phyloP scores from a whole-genome alignment of 2,329 filamentous ascomycete species.

The Drechslerella stenobrocha region DNA sequence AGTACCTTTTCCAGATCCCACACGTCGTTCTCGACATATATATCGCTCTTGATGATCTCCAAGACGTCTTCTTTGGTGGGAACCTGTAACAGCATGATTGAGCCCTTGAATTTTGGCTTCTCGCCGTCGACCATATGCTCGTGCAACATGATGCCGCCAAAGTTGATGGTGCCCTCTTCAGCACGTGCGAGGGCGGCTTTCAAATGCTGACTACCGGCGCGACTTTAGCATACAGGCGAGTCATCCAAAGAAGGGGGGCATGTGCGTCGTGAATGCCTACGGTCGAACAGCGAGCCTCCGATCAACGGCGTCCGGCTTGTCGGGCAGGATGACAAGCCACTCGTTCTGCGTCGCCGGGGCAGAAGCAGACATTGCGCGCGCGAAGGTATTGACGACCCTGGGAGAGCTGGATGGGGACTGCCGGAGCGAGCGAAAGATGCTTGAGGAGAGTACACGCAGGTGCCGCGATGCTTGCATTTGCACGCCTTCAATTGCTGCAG shows the following conservation, averaged over 20 bases:
- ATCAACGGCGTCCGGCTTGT: constrained; percentile 36
- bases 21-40: constrained; percentile 40
- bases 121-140: constrained; percentile 42
- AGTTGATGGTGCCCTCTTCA: constrained; percentile 25
- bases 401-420: constrained; percentile 1
- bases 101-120: constrained; percentile 39
- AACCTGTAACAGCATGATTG: constrained; percentile 28
- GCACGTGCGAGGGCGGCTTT: constrained; percentile 23
- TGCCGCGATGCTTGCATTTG: constrained; percentile 25
- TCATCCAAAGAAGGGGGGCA: too few relatives aligned
- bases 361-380: constrained; percentile 27
- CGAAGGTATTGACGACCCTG: not conserved
- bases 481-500: constrained; percentile 2
- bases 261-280: too few relatives aligned
- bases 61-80: constrained; percentile 32
- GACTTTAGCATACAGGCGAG: not conserved
- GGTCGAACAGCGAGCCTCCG: constrained; percentile 33
- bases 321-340: constrained; percentile 46
- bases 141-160: constrained; percentile 39
- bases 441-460: constrained; percentile 18
- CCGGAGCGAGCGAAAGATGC: constrained; percentile 10
- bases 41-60: constrained; percentile 39
- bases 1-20: constrained; percentile 43
- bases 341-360: constrained; percentile 30
- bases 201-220: constrained; percentile 24